Percentiles rank a stretch among this genome's conserved stretches.
Evolutionary conservation across 2,329 filamentous ascomycete species (phyloP).

Genomic region (Shiraia bambusicola): DNA sequence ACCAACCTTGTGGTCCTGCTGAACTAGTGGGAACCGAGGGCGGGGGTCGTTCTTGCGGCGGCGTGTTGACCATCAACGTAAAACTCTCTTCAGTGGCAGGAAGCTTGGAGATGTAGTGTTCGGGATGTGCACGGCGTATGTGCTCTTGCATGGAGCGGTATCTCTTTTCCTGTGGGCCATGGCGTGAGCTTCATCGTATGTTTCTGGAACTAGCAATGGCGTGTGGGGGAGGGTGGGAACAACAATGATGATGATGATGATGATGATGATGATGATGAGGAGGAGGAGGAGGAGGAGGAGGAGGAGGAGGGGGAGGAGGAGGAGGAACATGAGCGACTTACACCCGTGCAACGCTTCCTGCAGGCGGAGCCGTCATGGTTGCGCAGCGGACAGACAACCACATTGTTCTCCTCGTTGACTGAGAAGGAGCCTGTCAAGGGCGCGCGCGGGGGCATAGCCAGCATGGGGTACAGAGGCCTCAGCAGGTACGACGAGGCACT

Average conservation of each 20-base stretch:
- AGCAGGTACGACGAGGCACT: conserved; percentile 1
- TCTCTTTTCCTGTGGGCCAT: conserved; percentile 72
- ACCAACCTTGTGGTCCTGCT: conserved; percentile 40
- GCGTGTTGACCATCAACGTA: conserved; percentile 89
- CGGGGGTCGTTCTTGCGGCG: conserved; percentile 70
- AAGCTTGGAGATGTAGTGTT: conserved; percentile 96
- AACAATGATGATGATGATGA: no score
- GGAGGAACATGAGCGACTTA: conserved; percentile 60
- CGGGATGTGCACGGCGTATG: conserved; percentile 93
- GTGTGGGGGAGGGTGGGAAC: no score
- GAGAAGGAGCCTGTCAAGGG: conserved; percentile 88
- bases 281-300: background rate
- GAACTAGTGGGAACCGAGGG: conserved; percentile 48
- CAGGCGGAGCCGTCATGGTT: conserved; percentile 97
- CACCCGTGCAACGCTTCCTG: conserved; percentile 95
- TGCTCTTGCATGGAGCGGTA: conserved; percentile 99
- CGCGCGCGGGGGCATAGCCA: conserved; percentile 82
- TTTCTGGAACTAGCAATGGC: conserved; percentile 16
- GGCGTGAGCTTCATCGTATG: conserved; percentile 3
- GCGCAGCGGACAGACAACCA: conserved; percentile 92
- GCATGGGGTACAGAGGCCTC: conserved; percentile 41
- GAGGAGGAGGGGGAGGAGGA: conserved; percentile 3
- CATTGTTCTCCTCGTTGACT: conserved; percentile 87
- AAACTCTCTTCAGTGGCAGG: conserved; percentile 97
- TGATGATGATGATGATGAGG: no score